Percentiles rank a stretch among this genome's conserved stretches.
Evolutionary conservation across 2,329 filamentous ascomycete species (phyloP).

Genomic region (Fusarium solani-melongenae): DNA sequence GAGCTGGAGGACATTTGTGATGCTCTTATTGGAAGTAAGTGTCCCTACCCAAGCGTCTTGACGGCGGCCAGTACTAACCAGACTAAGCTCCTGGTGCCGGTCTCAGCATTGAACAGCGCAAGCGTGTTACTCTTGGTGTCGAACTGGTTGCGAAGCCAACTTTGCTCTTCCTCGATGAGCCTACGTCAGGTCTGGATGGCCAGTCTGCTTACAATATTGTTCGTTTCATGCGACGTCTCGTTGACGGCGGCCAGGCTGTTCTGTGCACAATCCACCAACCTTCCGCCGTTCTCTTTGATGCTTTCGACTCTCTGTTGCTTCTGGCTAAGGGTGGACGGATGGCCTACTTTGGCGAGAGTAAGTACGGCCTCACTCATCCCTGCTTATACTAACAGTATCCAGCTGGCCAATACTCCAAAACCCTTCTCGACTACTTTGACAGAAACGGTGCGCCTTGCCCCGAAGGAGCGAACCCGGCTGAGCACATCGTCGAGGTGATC

Average conservation of each 20-base stretch:
- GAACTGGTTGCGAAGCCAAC: slow-evolving; percentile 77
- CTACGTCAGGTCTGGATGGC: slow-evolving; percentile 61
- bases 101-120: slow-evolving; percentile 64
- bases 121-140: slow-evolving; percentile 76
- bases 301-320: slow-evolving; percentile 35
- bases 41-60: slow-evolving; percentile 47
- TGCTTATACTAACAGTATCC: neutral
- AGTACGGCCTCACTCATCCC: neutral
- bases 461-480: slow-evolving; percentile 53
- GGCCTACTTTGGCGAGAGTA: slow-evolving; percentile 31
- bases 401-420: slow-evolving; percentile 29
- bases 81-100: slow-evolving; percentile 50
- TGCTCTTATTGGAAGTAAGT: slow-evolving; percentile 66
- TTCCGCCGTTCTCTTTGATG: slow-evolving; percentile 46
- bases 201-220: slow-evolving; percentile 52
- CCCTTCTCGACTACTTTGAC: slow-evolving; percentile 59
- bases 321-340: slow-evolving; percentile 36
- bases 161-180: slow-evolving; percentile 75
- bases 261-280: slow-evolving; percentile 74
- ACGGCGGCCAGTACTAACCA: slow-evolving; percentile 48
- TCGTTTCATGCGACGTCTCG: slow-evolving; percentile 57
- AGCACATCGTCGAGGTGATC: slow-evolving; percentile 57
- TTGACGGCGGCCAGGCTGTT: slow-evolving; percentile 73
- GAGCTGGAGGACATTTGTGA: slow-evolving; percentile 72
- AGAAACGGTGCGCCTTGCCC: slow-evolving; percentile 58